Conservation (phyloP, 306 rosid genomes). For the Vachellia collinsii region DNA sequence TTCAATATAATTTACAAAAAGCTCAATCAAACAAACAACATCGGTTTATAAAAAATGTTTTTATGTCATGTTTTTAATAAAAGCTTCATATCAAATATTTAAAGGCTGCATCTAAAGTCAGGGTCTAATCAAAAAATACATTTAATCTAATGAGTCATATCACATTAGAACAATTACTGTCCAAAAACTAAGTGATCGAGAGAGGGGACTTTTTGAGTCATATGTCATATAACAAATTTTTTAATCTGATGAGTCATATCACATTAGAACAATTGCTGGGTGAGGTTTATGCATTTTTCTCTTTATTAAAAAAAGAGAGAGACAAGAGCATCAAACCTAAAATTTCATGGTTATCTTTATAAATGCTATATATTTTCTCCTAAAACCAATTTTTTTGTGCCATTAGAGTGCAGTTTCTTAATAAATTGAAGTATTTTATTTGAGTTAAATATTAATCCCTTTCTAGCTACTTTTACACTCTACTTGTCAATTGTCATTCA, state of each 20-base stretch:
- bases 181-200: background rate
- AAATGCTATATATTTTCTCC: background rate
- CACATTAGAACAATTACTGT: too few relatives aligned
- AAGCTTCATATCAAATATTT: background rate
- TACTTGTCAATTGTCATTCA: background rate
- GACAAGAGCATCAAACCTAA: background rate
- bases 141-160: too few relatives aligned
- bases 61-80: background rate
- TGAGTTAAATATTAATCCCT: background rate
- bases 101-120: background rate
- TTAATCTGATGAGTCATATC: background rate
- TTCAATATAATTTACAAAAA: background rate
- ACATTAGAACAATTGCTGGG: background rate
- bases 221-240: background rate
- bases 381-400: background rate
- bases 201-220: background rate
- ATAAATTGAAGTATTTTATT: background rate
- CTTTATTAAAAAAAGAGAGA: accelerated
- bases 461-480: background rate
- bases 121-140: background rate
- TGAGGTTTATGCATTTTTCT: background rate
- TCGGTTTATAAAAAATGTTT: background rate
- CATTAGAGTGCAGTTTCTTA: background rate
- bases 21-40: background rate
- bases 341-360: background rate